These are phyloP conservation scores for Panaeolus papilionaceus DNA, from an alignment of 768 basidiomycete species.

Conservation along the genomic window DNA sequence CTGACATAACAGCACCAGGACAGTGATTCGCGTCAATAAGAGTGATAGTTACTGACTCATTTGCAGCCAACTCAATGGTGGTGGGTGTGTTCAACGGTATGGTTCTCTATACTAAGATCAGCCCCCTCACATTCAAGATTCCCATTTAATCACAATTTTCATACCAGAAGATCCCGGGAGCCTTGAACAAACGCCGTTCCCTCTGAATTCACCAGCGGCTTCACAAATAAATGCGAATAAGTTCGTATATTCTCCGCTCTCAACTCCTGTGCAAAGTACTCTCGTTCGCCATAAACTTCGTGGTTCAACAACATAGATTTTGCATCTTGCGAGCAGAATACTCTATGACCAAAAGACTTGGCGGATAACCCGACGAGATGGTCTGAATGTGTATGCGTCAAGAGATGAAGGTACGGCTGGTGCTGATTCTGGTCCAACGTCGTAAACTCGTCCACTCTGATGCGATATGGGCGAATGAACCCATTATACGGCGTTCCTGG, in stretches of 20 bases:
- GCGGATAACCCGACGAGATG: slow-evolving; percentile 81
- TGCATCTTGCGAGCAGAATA: slow-evolving; percentile 83
- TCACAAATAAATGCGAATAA: slow-evolving; percentile 70
- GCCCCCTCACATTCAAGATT: slow-evolving; percentile 48
- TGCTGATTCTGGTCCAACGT: slow-evolving; percentile 36
- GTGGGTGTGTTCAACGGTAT: slow-evolving; percentile 72
- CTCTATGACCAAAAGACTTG: slow-evolving; percentile 69
- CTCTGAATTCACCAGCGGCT: slow-evolving; percentile 51
- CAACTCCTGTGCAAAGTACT: slow-evolving; percentile 57
- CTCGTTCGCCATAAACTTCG: slow-evolving; percentile 72
- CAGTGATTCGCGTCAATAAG: slow-evolving; percentile 94
- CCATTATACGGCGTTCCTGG: slow-evolving; percentile 79
- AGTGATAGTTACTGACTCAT: slow-evolving; percentile 72
- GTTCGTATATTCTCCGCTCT: slow-evolving; percentile 60
- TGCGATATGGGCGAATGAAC: slow-evolving; percentile 77
- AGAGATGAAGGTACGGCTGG: slow-evolving; percentile 65
- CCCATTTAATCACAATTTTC: background rate
- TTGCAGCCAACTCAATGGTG: slow-evolving; percentile 57
- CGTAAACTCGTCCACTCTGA: slow-evolving; percentile 88
- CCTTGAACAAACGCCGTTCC: slow-evolving; percentile 55
- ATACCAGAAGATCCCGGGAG: slow-evolving; percentile 68
- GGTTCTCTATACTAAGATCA: background rate
- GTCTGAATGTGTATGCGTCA: slow-evolving; percentile 91
- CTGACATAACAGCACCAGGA: slow-evolving; percentile 91
- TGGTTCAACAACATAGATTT: slow-evolving; percentile 86